phyloP scores from a whole-genome alignment of 2,329 filamentous ascomycete species.

The Ceratocystis cubensis region DNA sequence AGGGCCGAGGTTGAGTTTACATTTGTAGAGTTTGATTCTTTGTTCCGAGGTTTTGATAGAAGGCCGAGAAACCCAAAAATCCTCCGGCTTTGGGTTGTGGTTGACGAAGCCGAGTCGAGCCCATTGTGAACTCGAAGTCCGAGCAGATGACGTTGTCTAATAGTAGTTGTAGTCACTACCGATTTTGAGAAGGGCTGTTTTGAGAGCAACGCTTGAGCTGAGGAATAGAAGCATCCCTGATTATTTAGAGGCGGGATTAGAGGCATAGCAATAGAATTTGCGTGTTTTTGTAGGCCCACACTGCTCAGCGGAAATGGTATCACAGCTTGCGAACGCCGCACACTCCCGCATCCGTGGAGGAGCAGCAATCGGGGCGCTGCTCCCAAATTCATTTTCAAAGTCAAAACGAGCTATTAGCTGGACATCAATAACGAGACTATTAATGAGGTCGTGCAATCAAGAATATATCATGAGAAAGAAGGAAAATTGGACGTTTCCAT shows the following conservation, averaged over 20 bases:
- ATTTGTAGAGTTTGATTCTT: conserved; percentile 7
- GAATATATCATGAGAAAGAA: not conserved
- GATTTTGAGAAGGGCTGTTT: not conserved
- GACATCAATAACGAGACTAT: conserved; percentile 4
- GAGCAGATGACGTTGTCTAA: not conserved
- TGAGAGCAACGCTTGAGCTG: not conserved
- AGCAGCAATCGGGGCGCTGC: conserved; percentile 39
- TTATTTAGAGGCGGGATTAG: not conserved
- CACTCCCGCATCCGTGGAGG: conserved; percentile 25
- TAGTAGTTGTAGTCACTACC: not conserved
- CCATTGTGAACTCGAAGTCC: conserved; percentile 3
- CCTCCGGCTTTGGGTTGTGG: not conserved
- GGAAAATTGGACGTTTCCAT: not conserved
- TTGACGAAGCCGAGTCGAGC: not conserved
- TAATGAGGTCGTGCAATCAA: not conserved
- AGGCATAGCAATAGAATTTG: not conserved
- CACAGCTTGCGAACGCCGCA: not conserved
- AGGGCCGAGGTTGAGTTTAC: conserved; percentile 5
- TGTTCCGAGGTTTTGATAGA: conserved; percentile 8
- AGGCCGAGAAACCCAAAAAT: conserved; percentile 13
- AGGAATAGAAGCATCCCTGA: conserved; percentile 5
- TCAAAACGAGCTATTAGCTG: conserved; percentile 20
- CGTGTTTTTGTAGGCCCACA: not conserved
- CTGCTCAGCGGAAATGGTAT: not conserved
- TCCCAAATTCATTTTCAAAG: conserved; percentile 37